These are phyloP conservation scores for Penicillium sp. DNA, from an alignment of 2,329 filamentous ascomycete genomes.

Conservation along the genomic window DNA sequence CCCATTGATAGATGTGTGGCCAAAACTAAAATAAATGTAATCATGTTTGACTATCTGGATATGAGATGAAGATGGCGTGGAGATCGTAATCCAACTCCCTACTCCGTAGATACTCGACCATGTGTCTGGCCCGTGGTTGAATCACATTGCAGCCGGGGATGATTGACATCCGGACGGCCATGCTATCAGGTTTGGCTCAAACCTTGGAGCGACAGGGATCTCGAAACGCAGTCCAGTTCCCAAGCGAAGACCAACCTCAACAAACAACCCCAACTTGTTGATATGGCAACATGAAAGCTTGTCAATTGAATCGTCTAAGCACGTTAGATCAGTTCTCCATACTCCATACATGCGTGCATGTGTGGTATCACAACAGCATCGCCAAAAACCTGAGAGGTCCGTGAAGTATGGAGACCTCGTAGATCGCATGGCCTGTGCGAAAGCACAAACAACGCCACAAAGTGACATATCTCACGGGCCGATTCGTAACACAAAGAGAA, in stretches of 20 bases:
- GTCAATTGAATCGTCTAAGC: not conserved
- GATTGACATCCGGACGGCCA: not conserved
- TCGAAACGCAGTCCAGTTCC: not conserved
- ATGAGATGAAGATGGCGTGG: not conserved
- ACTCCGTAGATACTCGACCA: not conserved
- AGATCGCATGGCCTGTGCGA: conserved; percentile 21
- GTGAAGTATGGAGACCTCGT: conserved; percentile 2
- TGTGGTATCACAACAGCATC: conserved; percentile 18
- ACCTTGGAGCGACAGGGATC: not conserved
- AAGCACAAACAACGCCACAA: conserved; percentile 19
- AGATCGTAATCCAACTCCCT: too few relatives aligned
- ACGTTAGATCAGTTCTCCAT: not conserved
- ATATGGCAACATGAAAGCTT: conserved; percentile 17
- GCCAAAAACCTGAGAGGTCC: conserved; percentile 6
- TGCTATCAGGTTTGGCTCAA: not conserved
- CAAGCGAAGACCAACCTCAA: not conserved
- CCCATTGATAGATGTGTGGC: conserved; percentile 19
- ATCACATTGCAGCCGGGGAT: not conserved
- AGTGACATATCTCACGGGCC: conserved; percentile 17
- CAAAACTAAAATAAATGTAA: conserved; percentile 25
- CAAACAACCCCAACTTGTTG: conserved; percentile 12
- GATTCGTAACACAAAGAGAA: not conserved
- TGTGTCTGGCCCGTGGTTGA: not conserved
- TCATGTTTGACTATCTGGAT: conserved; percentile 3
- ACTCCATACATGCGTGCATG: not conserved